phyloP scores from a whole-genome alignment of 305 asterid species.

The Fraxinus dipetala region DNA sequence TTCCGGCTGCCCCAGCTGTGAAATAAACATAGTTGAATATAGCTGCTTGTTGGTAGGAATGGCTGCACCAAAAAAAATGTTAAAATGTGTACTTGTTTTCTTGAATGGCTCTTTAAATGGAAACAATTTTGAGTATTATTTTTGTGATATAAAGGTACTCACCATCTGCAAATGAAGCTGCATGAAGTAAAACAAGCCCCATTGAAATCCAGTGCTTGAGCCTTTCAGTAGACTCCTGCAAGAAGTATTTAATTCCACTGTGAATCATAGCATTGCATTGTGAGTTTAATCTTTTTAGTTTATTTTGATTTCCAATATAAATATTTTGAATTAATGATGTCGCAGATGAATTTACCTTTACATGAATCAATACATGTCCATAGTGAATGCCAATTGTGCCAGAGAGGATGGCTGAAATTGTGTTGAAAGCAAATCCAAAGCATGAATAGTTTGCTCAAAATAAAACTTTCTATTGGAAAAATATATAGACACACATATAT shows the following conservation, averaged over 20 bases:
- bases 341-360: conserved; percentile 39
- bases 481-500: neutral
- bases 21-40: conserved; percentile 80
- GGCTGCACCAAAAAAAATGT: conserved; percentile 32
- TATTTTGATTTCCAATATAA: too few species aligned
- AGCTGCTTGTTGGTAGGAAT: conserved; percentile 87
- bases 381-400: conserved; percentile 84
- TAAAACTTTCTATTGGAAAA: neutral
- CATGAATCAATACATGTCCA: conserved; percentile 81
- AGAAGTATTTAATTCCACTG: neutral
- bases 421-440: conserved; percentile 33
- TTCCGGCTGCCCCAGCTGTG: conserved; percentile 88
- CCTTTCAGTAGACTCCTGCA: conserved; percentile 73
- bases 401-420: conserved; percentile 70
- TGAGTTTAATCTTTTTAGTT: neutral
- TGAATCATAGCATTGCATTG: neutral
- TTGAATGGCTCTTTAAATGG: neutral
- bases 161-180: conserved; percentile 85
- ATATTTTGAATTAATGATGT: neutral
- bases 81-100: neutral
- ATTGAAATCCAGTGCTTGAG: conserved; percentile 79
- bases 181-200: conserved; percentile 49
- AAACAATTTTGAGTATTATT: neutral
- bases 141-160: conserved; percentile 8
- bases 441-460: conserved; percentile 1